A percentile compares a stretch with the other conserved stretches of the same genome.
phyloP scores from a whole-genome alignment of 176 grass and related monocot species.

The Hsuehochloa calcarea region DNA sequence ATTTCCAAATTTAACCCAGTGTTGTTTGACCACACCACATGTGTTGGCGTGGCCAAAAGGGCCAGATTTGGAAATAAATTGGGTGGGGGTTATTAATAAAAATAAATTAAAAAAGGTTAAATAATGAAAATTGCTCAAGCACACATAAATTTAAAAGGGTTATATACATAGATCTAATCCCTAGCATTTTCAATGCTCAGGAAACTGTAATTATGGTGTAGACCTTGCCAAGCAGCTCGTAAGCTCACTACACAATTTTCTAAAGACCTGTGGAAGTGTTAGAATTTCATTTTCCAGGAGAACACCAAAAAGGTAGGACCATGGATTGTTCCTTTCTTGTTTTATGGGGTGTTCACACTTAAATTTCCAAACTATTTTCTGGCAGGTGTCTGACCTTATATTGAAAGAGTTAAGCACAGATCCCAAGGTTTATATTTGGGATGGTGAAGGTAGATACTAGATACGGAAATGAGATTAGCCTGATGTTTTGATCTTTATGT shows the following conservation, averaged over 20 bases:
- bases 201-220: constrained; percentile 83
- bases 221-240: constrained; percentile 71
- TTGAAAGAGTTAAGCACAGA: constrained; percentile 62
- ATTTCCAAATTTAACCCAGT: too few relatives aligned
- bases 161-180: constrained; percentile 27
- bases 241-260: constrained; percentile 58
- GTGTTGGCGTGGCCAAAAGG: too few relatives aligned
- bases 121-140: too few relatives aligned
- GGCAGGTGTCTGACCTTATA: constrained; percentile 72
- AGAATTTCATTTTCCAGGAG: constrained; percentile 97
- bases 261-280: constrained; percentile 77
- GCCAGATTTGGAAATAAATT: too few relatives aligned
- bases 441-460: constrained; percentile 66
- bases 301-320: constrained; percentile 69
- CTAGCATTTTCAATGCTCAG: constrained; percentile 39
- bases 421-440: constrained; percentile 82
- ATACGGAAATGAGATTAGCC: background rate
- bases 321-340: constrained; percentile 12
- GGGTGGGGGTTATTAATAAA: too few relatives aligned
- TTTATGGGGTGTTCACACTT: background rate
- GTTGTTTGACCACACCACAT: too few relatives aligned
- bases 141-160: background rate
- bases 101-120: too few relatives aligned
- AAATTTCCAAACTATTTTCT: constrained; percentile 14
- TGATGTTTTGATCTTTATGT: constrained; percentile 4